Percentiles rank a stretch among this genome's conserved stretches.
Conservation (phyloP, 2,329 filamentous ascomycete species). For the Pseudopithomyces maydicus region DNA sequence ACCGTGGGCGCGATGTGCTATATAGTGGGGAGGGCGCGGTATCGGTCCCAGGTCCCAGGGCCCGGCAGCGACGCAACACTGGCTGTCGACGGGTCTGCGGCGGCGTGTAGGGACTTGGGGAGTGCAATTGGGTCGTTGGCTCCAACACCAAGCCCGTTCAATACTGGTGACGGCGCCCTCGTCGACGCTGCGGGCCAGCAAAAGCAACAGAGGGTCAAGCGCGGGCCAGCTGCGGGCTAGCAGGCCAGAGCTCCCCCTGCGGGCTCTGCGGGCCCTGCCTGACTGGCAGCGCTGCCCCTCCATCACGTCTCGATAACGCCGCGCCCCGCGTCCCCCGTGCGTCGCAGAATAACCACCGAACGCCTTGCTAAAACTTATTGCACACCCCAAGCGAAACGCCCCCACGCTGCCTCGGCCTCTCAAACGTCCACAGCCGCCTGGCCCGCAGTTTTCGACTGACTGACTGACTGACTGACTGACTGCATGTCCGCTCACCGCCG, state of each 20-base stretch:
- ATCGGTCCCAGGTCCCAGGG: slow-evolving; percentile 10
- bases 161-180: slow-evolving; percentile 23
- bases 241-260: slow-evolving; percentile 35
- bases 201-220: slow-evolving; percentile 30
- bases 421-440: background rate
- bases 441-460: background rate
- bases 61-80: slow-evolving; percentile 14
- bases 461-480: background rate
- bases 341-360: background rate
- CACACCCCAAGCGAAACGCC: slow-evolving; percentile 3
- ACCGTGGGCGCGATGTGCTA: slow-evolving; percentile 1
- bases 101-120: slow-evolving; percentile 20
- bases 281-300: slow-evolving; percentile 11
- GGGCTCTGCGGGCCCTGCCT: too few relatives aligned
- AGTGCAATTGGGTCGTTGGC: slow-evolving; percentile 8
- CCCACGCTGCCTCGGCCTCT: background rate
- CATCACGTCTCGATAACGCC: slow-evolving; percentile 14
- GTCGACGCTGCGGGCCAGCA: slow-evolving; percentile 22
- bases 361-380: slow-evolving; percentile 20
- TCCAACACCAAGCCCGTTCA: slow-evolving; percentile 10
- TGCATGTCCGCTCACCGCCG: slow-evolving; percentile 10
- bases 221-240: slow-evolving; percentile 19
- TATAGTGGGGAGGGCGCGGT: slow-evolving; percentile 10
- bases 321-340: slow-evolving; percentile 14
- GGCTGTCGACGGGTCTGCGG: slow-evolving; percentile 3